phyloP scores from a whole-genome alignment of 106 monocot species.

The Acanthochlamys bracteata region DNA sequence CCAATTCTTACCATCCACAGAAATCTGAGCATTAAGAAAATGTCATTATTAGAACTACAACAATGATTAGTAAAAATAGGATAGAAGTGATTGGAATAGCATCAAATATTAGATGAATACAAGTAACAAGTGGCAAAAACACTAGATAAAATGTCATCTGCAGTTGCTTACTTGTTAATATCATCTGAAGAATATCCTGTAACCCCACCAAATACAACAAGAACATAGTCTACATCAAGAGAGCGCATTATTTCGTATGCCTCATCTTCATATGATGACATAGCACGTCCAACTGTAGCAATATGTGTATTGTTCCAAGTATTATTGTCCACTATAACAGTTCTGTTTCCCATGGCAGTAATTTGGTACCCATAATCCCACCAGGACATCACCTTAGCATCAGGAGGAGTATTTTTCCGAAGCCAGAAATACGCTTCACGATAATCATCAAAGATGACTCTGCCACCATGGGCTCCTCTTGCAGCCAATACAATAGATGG shows the following conservation, averaged over 20 bases:
- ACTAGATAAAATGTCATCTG: too few relatives aligned
- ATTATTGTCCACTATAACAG: slow-evolving; percentile 82
- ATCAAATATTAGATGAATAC: too few relatives aligned
- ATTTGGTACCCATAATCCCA: slow-evolving; percentile 88
- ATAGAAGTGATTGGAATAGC: too few relatives aligned
- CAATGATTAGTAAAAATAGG: too few relatives aligned
- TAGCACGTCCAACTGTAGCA: slow-evolving; percentile 74
- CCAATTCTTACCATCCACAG: slow-evolving; percentile 89
- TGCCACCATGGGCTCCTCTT: slow-evolving; percentile 45
- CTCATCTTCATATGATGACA: slow-evolving; percentile 73
- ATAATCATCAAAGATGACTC: slow-evolving; percentile 84
- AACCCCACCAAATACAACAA: slow-evolving; percentile 79
- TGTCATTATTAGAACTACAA: too few relatives aligned
- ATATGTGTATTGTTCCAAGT: slow-evolving; percentile 88
- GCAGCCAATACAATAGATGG: slow-evolving; percentile 77
- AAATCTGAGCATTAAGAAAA: slow-evolving; percentile 30
- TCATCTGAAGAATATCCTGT: slow-evolving; percentile 84
- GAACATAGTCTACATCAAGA: slow-evolving; percentile 73
- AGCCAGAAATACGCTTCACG: slow-evolving; percentile 85
- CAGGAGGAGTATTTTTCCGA: slow-evolving; percentile 68
- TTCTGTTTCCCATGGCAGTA: slow-evolving; percentile 84
- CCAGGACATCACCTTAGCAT: slow-evolving; percentile 85
- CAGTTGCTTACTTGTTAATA: slow-evolving; percentile 67
- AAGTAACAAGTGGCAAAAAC: too few relatives aligned
- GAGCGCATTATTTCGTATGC: slow-evolving; percentile 76